phyloP scores from a whole-genome alignment of 192 early-diverging fungal genomes.

The Spizellomyces sp. region DNA sequence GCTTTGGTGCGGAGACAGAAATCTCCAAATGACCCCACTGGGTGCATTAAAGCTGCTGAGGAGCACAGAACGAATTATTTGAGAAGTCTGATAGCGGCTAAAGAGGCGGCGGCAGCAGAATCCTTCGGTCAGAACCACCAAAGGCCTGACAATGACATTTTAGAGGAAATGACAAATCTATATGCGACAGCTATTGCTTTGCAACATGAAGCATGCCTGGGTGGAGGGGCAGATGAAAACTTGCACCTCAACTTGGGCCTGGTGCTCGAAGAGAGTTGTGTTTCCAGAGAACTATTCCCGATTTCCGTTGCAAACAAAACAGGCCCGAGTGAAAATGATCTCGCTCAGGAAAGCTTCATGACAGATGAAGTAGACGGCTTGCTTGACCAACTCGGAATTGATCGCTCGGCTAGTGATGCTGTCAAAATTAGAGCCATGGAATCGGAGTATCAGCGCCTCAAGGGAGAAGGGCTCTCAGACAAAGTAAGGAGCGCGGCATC shows the following conservation, averaged over 20 bases:
- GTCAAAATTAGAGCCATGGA: slow-evolving; percentile 51
- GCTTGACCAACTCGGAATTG: slow-evolving; percentile 44
- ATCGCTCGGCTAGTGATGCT: slow-evolving; percentile 39
- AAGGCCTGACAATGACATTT: slow-evolving; percentile 13
- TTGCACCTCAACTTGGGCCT: slow-evolving; percentile 41
- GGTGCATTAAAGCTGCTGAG: slow-evolving; percentile 21
- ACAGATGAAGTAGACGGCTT: slow-evolving; percentile 54
- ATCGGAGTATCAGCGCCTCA: slow-evolving; percentile 49
- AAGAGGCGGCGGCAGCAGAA: not conserved
- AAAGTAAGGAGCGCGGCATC: slow-evolving; percentile 7
- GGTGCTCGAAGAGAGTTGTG: slow-evolving; percentile 38
- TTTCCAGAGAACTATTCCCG: slow-evolving; percentile 34
- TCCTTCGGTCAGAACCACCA: slow-evolving; percentile 20
- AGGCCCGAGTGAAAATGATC: slow-evolving; percentile 18
- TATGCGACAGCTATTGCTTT: slow-evolving; percentile 40
- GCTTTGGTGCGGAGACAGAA: slow-evolving; percentile 34
- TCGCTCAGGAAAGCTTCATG: slow-evolving; percentile 47
- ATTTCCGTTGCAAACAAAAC: not conserved
- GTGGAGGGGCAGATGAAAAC: slow-evolving; percentile 21
- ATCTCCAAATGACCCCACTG: slow-evolving; percentile 1
- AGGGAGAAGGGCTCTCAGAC: slow-evolving; percentile 36
- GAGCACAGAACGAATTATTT: slow-evolving; percentile 11
- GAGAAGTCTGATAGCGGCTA: slow-evolving; percentile 11
- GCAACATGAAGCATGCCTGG: slow-evolving; percentile 13
- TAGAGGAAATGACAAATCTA: slow-evolving; percentile 21